Conservation (phyloP, 23 red algal genomes). For the Cyanidium caldarium region DNA sequence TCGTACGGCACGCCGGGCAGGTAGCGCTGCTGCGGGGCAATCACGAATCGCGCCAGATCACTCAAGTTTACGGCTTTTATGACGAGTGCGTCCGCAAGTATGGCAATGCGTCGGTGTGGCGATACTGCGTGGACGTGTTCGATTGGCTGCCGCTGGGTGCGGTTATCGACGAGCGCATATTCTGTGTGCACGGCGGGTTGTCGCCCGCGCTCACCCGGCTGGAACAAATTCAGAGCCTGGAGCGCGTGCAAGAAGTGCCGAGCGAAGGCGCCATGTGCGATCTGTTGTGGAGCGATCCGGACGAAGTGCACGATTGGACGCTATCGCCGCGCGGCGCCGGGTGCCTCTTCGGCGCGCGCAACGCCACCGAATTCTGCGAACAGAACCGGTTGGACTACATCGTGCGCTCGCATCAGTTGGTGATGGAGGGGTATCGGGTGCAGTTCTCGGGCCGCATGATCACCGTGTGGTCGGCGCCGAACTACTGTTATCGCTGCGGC, state of each 20-base stretch:
- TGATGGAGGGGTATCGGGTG: slow-evolving; percentile 84
- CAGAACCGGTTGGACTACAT: slow-evolving; percentile 51
- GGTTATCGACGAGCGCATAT: slow-evolving; percentile 43
- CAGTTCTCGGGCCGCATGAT: slow-evolving; percentile 54
- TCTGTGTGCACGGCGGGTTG: slow-evolving; percentile 82
- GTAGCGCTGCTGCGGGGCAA: slow-evolving; percentile 80
- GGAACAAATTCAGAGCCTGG: slow-evolving; percentile 70
- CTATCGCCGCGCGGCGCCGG: slow-evolving; percentile 61
- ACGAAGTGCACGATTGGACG: slow-evolving; percentile 71
- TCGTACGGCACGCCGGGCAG: slow-evolving; percentile 60
- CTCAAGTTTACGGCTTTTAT: slow-evolving; percentile 93
- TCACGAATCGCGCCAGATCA: slow-evolving; percentile 76
- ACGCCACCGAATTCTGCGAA: slow-evolving; percentile 43
- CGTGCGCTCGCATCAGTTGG: slow-evolving; percentile 78
- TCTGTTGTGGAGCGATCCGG: slow-evolving; percentile 79
- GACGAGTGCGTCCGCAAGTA: slow-evolving; percentile 93
- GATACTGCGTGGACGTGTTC: slow-evolving; percentile 83
- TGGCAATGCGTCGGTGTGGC: slow-evolving; percentile 78
- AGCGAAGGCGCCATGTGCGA: slow-evolving; percentile 94
- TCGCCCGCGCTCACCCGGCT: slow-evolving; percentile 48
- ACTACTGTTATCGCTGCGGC: slow-evolving; percentile 93
- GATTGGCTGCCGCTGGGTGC: slow-evolving; percentile 58
- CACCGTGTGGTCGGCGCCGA: slow-evolving; percentile 79
- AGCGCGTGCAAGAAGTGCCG: slow-evolving; percentile 84
- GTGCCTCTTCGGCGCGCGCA: slow-evolving; percentile 66